These are phyloP conservation scores for Monosporascus cannonballus DNA, from an alignment of 2,329 filamentous ascomycete species.

Conservation along the genomic window DNA sequence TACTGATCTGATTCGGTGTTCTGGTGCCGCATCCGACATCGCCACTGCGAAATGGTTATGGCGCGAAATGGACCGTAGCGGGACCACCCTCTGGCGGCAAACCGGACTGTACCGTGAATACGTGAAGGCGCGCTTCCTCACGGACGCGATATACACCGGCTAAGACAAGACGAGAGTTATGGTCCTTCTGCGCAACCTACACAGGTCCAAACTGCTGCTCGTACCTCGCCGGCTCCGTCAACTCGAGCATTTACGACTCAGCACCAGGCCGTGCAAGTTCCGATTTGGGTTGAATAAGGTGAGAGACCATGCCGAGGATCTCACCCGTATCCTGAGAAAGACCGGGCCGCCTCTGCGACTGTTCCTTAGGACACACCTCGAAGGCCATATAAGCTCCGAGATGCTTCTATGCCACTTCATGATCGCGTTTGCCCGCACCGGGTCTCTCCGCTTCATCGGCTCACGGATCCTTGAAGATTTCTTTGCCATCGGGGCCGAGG, in stretches of 20 bases:
- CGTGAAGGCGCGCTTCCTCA: slow-evolving; percentile 40
- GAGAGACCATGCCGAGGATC: slow-evolving; percentile 18
- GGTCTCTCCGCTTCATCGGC: slow-evolving; percentile 27
- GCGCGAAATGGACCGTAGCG: slow-evolving; percentile 20
- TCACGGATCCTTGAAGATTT: slow-evolving; percentile 20
- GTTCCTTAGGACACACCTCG: slow-evolving; percentile 20
- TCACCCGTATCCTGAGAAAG: slow-evolving; percentile 23
- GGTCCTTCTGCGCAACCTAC: slow-evolving; percentile 33
- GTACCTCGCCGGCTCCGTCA: background rate
- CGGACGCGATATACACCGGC: slow-evolving; percentile 40
- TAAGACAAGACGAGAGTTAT: slow-evolving; percentile 36
- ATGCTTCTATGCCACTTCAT: slow-evolving; percentile 34
- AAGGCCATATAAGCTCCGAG: slow-evolving; percentile 30
- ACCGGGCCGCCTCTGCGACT: slow-evolving; percentile 21
- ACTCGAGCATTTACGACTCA: slow-evolving; percentile 18
- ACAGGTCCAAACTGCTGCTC: slow-evolving; percentile 15
- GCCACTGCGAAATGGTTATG: slow-evolving; percentile 29
- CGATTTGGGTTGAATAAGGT: slow-evolving; percentile 27
- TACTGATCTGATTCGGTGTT: slow-evolving; percentile 37
- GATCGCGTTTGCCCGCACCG: slow-evolving; percentile 35
- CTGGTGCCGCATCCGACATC: slow-evolving; percentile 38
- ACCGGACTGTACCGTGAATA: slow-evolving; percentile 35
- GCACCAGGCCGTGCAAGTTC: slow-evolving; percentile 5
- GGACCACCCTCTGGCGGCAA: slow-evolving; percentile 16
- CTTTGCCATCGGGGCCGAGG: slow-evolving; percentile 21